These are phyloP conservation scores for Candida boleticola DNA, from an alignment of 805 yeast genomes.

Conservation along the genomic window DNA sequence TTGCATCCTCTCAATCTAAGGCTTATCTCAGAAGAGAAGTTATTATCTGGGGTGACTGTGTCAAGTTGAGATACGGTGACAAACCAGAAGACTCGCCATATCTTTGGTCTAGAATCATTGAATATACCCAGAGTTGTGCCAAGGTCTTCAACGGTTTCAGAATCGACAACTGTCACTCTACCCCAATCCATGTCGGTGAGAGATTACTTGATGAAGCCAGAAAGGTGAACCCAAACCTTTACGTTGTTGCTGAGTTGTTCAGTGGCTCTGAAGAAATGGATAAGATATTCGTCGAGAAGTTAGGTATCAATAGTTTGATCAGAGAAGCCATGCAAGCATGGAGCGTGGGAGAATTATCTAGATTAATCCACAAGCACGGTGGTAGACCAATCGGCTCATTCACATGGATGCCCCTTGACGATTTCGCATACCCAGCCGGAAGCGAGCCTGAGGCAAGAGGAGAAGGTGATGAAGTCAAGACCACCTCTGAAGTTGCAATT, in stretches of 20 bases:
- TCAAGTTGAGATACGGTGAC: constrained; percentile 82
- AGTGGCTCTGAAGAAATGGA: constrained; percentile 92
- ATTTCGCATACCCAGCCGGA: constrained; percentile 63
- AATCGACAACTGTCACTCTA: constrained; percentile 93
- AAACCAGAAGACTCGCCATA: constrained; percentile 81
- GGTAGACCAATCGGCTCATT: constrained; percentile 95
- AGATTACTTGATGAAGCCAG: constrained; percentile 86
- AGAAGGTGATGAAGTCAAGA: background rate
- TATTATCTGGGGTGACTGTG: constrained; percentile 97
- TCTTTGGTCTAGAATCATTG: constrained; percentile 84
- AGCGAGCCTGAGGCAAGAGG: constrained; percentile 38
- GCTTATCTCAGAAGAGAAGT: constrained; percentile 90
- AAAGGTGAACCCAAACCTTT: constrained; percentile 75
- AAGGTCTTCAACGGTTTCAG: constrained; percentile 80
- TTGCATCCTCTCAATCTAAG: constrained; percentile 76
- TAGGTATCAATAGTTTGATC: constrained; percentile 84
- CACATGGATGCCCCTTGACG: constrained; percentile 75
- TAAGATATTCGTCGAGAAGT: constrained; percentile 82
- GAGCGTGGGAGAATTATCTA: constrained; percentile 80
- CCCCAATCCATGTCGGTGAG: constrained; percentile 94
- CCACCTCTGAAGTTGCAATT: constrained; percentile 58
- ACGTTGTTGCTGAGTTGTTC: constrained; percentile 92
- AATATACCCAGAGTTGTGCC: constrained; percentile 73
- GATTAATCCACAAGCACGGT: constrained; percentile 87
- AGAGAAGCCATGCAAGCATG: constrained; percentile 98